A percentile compares a stretch with the other conserved stretches of the same genome.
Evolutionary conservation across 352 stramenopile species (phyloP).

Genomic region (Phytophthora sp.): DNA sequence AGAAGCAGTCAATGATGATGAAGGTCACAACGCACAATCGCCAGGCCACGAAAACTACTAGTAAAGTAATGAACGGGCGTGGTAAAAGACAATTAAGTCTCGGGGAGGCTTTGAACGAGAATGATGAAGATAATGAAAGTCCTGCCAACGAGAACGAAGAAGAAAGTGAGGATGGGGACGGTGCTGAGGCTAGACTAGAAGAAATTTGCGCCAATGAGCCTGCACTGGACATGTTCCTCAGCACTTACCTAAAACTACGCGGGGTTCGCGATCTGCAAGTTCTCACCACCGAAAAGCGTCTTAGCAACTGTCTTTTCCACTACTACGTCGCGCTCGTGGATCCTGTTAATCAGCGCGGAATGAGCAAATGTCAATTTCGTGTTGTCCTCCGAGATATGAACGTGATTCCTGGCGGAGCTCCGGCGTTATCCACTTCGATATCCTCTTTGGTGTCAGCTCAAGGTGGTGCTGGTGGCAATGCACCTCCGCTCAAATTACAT

Average conservation of each 20-base stretch:
- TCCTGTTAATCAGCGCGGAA: conserved; percentile 43
- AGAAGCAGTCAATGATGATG: conserved; percentile 78
- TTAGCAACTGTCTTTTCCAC: conserved; percentile 71
- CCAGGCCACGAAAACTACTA: conserved; percentile 14
- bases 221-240: conserved; percentile 63
- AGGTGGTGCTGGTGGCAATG: conserved; percentile 1
- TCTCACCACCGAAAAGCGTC: conserved; percentile 62
- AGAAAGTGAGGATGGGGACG: conserved; percentile 33
- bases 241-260: conserved; percentile 52
- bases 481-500: conserved; percentile 60
- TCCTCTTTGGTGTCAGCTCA: conserved; percentile 19
- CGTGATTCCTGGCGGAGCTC: conserved; percentile 37
- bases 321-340: conserved; percentile 70
- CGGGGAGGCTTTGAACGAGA: conserved; percentile 20
- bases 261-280: conserved; percentile 56
- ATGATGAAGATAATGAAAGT: conserved; percentile 8
- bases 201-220: conserved; percentile 62
- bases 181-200: conserved; percentile 41
- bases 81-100: conserved; percentile 18
- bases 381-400: conserved; percentile 56
- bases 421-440: not conserved
- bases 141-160: not conserved
- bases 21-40: conserved; percentile 43
- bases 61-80: not conserved
- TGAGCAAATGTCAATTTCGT: conserved; percentile 76